Evolutionary conservation across 257 asterid genomes (phyloP), one percentile per base, ranked within the genome.

Genomic region (Osmanthus fragrans): DNA sequence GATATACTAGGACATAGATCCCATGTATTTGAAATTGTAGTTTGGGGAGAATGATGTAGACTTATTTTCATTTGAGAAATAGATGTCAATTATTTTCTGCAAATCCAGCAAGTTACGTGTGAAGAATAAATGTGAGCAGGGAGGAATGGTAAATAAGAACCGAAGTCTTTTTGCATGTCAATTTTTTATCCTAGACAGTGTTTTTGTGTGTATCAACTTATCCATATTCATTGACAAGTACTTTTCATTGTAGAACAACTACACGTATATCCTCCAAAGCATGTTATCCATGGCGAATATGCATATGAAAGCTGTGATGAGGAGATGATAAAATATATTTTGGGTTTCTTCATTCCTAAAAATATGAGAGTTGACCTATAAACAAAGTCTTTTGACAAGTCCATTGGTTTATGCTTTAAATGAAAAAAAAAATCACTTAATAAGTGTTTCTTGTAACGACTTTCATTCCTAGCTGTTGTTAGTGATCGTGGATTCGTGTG

Each of bases 301-400:
- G 97, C 99, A 11, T 89, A 86, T 71, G 88, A 88, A 84, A 77
- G 90, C 77, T 95, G 97, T 97, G 99, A 93, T 83, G 89, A 83
- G 72, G 84, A 86, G 84, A 86, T 83, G 87, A 89, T 93, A 78
- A 89, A 87, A 79, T 56, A 85, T 79, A 80, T 93, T 56, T 68
- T 93, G 88, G 90, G 80, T 71, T 95, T 83, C 86, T 91, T 93
- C 91, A 86, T 73, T 84, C 97, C 97, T 33, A 90, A 90, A 81
- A 95, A 95, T 87, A 93, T 95, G 98, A 88, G 99, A 86, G 90
- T 90, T 74, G 99, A 93, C 70, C 6, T 95, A 23, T 79, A 87
- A 70, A 23, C 80, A 40, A 95, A 93, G 84, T 86, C 92, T 66
- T 70, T 90, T 49, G 82, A 91, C 87, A 88, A 89, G 73, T 82